Evolutionary conservation across 2,329 filamentous ascomycete genomes (phyloP).

Genomic region (Botrytis fabae): DNA sequence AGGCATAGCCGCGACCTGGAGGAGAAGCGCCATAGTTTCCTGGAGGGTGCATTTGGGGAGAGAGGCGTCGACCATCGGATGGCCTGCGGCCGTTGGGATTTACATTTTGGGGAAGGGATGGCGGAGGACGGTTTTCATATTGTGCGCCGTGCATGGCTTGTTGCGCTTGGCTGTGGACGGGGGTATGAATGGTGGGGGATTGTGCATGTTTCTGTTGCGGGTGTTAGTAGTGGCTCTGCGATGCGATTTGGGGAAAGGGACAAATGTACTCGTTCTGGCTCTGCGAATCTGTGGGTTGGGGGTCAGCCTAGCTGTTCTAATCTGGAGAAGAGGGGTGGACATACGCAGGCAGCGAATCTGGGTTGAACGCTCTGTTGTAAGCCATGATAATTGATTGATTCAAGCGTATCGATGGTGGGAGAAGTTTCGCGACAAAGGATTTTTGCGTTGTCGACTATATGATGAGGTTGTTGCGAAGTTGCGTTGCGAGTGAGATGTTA

Average conservation of each 20-base stretch:
- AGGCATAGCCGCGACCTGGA: slow-evolving; percentile 47
- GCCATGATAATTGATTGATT: slow-evolving; percentile 63
- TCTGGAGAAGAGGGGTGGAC: slow-evolving; percentile 40
- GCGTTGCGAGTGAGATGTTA: neutral
- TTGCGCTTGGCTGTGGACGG: slow-evolving; percentile 27
- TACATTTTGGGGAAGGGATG: slow-evolving; percentile 29
- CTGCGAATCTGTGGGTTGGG: slow-evolving; percentile 49
- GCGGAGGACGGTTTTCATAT: slow-evolving; percentile 37
- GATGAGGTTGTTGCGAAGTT: neutral
- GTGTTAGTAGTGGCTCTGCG: neutral
- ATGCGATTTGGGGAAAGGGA: slow-evolving; percentile 3
- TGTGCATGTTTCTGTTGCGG: slow-evolving; percentile 20
- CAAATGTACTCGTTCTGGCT: slow-evolving; percentile 47
- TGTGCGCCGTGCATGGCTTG: slow-evolving; percentile 33
- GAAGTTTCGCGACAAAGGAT: neutral
- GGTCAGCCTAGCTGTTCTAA: slow-evolving; percentile 26
- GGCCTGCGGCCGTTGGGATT: slow-evolving; percentile 25
- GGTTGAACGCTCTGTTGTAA: slow-evolving; percentile 91
- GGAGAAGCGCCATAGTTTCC: slow-evolving; percentile 38
- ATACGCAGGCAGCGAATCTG: slow-evolving; percentile 90
- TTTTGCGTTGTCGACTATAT: neutral
- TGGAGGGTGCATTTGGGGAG: slow-evolving; percentile 35
- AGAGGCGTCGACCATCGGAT: slow-evolving; percentile 28
- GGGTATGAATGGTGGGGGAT: neutral
- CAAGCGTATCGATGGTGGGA: neutral